Percentiles rank a stretch among this genome's conserved stretches.
Evolutionary conservation across 306 rosid genomes (phyloP).

Genomic region (Quercus robur): DNA sequence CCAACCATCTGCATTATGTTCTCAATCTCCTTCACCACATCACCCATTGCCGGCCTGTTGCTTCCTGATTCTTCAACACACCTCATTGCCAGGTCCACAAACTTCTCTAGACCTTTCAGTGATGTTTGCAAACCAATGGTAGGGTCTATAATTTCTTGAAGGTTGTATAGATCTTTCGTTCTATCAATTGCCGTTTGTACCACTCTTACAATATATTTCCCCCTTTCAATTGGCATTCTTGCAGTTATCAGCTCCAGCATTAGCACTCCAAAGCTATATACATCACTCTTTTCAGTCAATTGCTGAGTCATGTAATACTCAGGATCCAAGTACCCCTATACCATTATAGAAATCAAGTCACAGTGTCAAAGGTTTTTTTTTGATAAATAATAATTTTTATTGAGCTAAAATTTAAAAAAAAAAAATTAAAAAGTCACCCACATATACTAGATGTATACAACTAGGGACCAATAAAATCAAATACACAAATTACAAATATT

Average conservation of each 20-base stretch:
- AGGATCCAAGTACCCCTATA: slow-evolving; percentile 56
- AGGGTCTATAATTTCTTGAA: slow-evolving; percentile 26
- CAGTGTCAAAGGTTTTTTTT: background rate
- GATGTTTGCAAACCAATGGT: slow-evolving; percentile 6
- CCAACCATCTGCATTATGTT: slow-evolving; percentile 25
- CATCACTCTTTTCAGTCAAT: slow-evolving; percentile 48
- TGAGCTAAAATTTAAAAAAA: too few species aligned
- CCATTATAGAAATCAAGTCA: background rate
- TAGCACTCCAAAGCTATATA: slow-evolving; percentile 49
- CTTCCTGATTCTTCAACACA: slow-evolving; percentile 35
- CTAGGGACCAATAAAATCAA: too few species aligned
- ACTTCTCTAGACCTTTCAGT: slow-evolving; percentile 26
- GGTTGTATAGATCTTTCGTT: slow-evolving; percentile 26
- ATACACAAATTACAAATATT: too few species aligned
- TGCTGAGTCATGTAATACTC: slow-evolving; percentile 45
- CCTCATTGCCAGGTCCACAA: slow-evolving; percentile 39
- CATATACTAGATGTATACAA: too few species aligned
- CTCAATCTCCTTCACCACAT: slow-evolving; percentile 46
- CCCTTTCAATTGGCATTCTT: slow-evolving; percentile 31
- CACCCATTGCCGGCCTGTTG: slow-evolving; percentile 39
- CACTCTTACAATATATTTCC: slow-evolving; percentile 35
- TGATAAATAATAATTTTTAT: too few species aligned
- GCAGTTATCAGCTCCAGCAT: slow-evolving; percentile 48
- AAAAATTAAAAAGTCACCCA: too few species aligned
- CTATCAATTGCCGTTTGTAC: slow-evolving; percentile 22